Evolutionary conservation across 1,284 basidiomycete genomes (phyloP), one percentile per base, ranked within the genome.

Genomic region (Rhodotorula sp.): DNA sequence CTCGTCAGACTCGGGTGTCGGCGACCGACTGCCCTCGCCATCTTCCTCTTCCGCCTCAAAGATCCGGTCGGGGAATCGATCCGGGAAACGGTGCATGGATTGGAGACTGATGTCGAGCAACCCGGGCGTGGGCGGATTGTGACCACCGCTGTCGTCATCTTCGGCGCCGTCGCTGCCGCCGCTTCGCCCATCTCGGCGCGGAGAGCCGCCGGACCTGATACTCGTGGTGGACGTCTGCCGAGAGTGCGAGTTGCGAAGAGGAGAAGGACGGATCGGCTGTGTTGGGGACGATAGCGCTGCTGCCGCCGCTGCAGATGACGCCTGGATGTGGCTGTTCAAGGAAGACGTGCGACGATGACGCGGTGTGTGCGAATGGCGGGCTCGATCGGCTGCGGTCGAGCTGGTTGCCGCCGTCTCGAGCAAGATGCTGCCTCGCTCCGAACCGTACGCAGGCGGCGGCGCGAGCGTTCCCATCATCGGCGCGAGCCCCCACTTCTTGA

Each of bases 401-500:
- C 54, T 26, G 18, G 54, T 55, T 3, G 54, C 54, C 21, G 49
- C 50, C 52, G n/a, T 70, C 80, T 95, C 93, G 12, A 97, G 85
- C 12, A 97, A 84, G 70, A 97, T 95, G 79, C 92, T 95, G 18
- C 95, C 94, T 23, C 92, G 86, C 80, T 97, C 93, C 76, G 90
- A 93, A 28, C 94, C 94, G 80, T 97, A 97, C 0, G 95, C 93
- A 3, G 94, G 94, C 28, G 94, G 94, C 38, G 94, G 94, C 1
- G 95, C 94, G 15, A 97, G 85, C 1, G 95, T 97, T 55, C 94
- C 94, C 23, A 93, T 89, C 81, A 93, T 95, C 10, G 94, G 94
- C 34, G 95, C 94, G 50, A 97, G 83, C 31, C 94, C 94, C 95
- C 94, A 97, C 81, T 97, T 97, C 86, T 97, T 97, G 71, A 97